Evolutionary conservation across 257 asterid species (phyloP).

Genomic region (Scutellaria barbata): DNA sequence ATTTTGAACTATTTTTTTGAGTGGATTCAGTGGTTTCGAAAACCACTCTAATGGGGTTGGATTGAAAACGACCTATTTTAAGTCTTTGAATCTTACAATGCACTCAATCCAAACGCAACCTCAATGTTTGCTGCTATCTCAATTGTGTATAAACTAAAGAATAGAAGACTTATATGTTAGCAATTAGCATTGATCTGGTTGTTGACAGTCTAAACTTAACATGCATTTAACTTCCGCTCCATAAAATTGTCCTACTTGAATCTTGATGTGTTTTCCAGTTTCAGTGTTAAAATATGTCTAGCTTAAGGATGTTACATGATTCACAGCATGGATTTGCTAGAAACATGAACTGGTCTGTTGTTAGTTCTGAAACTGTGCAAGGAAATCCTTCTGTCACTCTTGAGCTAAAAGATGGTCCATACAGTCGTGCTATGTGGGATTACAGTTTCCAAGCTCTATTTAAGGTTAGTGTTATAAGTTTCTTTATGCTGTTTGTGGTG

Average conservation of each 20-base stretch:
- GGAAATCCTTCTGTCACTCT: conserved; percentile 76
- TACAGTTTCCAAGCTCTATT: conserved; percentile 84
- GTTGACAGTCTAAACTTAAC: conserved; percentile 15
- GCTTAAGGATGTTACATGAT: conserved; percentile 38
- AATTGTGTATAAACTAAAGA: conserved; percentile 5
- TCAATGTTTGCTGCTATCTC: conserved; percentile 1
- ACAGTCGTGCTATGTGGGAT: conserved; percentile 98
- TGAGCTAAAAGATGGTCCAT: conserved; percentile 88
- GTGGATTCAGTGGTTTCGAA: too few relatives aligned
- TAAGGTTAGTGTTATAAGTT: conserved; percentile 53
- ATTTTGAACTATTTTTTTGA: too few relatives aligned
- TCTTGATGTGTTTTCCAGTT: conserved; percentile 36
- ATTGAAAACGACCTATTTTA: not conserved
- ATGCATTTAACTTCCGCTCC: not conserved
- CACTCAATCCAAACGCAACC: not conserved
- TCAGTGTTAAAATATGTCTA: conserved; percentile 28
- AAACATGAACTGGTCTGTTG: conserved; percentile 77
- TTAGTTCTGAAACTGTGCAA: conserved; percentile 67
- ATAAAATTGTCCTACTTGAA: conserved; percentile 10
- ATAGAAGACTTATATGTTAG: conserved; percentile 1
- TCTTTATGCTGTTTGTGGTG: not conserved
- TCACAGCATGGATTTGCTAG: conserved; percentile 99
- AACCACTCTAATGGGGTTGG: not conserved
- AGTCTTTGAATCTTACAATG: not conserved
- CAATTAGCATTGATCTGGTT: conserved; percentile 17